Percentiles rank a stretch among this genome's conserved stretches.
Evolutionary conservation across 352 stramenopile species (phyloP).

Genomic region (Phytophthora brassicae): DNA sequence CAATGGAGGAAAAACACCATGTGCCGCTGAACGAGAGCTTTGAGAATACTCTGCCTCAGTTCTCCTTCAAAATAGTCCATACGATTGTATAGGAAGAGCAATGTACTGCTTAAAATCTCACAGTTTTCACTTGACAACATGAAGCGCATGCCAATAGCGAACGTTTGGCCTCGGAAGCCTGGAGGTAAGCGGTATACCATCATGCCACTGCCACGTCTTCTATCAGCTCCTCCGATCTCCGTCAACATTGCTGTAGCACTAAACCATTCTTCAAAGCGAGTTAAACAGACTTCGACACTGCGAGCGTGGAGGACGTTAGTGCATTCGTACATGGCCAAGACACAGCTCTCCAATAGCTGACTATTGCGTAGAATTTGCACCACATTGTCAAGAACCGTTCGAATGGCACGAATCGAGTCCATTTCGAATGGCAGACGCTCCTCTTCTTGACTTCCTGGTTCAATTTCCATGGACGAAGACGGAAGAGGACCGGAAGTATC

Average conservation of each 20-base stretch:
- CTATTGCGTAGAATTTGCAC: conserved; percentile 59
- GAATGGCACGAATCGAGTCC: conserved; percentile 46
- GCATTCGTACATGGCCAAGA: conserved; percentile 71
- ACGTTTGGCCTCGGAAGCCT: conserved; percentile 49
- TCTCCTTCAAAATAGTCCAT: conserved; percentile 77
- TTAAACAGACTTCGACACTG: conserved; percentile 62
- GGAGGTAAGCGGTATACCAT: conserved; percentile 51
- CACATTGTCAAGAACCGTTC: conserved; percentile 59
- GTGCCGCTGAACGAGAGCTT: conserved; percentile 72
- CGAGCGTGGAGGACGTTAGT: conserved; percentile 70
- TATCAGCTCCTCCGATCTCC: conserved; percentile 19
- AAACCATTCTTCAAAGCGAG: conserved; percentile 74
- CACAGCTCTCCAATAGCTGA: conserved; percentile 63
- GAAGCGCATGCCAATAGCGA: conserved; percentile 61
- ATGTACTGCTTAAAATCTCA: conserved; percentile 61
- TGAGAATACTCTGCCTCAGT: conserved; percentile 64
- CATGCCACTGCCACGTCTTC: conserved; percentile 21
- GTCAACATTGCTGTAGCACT: conserved; percentile 39
- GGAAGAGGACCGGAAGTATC: conserved; percentile 44
- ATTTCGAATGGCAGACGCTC: conserved; percentile 49
- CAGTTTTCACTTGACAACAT: conserved; percentile 77
- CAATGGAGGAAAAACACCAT: conserved; percentile 82
- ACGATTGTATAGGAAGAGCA: conserved; percentile 74
- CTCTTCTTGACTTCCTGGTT: conserved; percentile 30
- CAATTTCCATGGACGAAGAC: conserved; percentile 34